These are phyloP conservation scores for Pythium scleroteichum DNA, from an alignment of 352 stramenopile species.

Conservation along the genomic window DNA sequence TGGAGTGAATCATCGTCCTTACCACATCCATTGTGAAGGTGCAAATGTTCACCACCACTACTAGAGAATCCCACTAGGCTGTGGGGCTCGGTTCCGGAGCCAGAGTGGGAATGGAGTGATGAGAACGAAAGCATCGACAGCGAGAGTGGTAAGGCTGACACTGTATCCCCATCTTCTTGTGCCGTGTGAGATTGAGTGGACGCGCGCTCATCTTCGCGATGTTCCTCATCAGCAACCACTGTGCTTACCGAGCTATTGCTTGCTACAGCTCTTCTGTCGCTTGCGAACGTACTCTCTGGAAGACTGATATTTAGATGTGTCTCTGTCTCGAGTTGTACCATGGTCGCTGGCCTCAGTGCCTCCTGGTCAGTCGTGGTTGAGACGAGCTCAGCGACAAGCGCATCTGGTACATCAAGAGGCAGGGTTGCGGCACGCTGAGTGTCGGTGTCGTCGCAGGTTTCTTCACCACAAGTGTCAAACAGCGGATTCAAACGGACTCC, in stretches of 20 bases:
- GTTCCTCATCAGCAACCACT: slow-evolving; percentile 25
- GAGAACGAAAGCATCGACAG: slow-evolving; percentile 69
- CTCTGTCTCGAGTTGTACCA: no score
- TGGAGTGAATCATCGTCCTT: slow-evolving; percentile 31
- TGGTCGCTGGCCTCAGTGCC: not conserved
- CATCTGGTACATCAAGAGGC: slow-evolving; percentile 24
- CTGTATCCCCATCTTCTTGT: slow-evolving; percentile 34
- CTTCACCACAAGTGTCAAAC: slow-evolving; percentile 8
- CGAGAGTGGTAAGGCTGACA: slow-evolving; percentile 48
- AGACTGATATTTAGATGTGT: no score
- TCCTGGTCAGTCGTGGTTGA: not conserved
- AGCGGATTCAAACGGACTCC: slow-evolving; percentile 20
- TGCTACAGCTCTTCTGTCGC: slow-evolving; percentile 11
- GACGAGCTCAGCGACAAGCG: slow-evolving; percentile 5
- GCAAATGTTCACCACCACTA: slow-evolving; percentile 22
- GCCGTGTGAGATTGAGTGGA: slow-evolving; percentile 10
- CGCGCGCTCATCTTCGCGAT: slow-evolving; percentile 15
- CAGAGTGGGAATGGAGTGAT: slow-evolving; percentile 35
- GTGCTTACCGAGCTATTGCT: slow-evolving; percentile 27
- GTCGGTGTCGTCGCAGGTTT: not conserved
- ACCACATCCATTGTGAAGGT: slow-evolving; percentile 24
- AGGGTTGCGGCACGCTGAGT: slow-evolving; percentile 6
- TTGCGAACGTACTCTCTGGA: slow-evolving; percentile 19
- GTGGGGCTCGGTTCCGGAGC: slow-evolving; percentile 24
- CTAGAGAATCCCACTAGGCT: slow-evolving; percentile 22